Conservation (phyloP, 169 alveolate species). For the Eimeria zaria region DNA sequence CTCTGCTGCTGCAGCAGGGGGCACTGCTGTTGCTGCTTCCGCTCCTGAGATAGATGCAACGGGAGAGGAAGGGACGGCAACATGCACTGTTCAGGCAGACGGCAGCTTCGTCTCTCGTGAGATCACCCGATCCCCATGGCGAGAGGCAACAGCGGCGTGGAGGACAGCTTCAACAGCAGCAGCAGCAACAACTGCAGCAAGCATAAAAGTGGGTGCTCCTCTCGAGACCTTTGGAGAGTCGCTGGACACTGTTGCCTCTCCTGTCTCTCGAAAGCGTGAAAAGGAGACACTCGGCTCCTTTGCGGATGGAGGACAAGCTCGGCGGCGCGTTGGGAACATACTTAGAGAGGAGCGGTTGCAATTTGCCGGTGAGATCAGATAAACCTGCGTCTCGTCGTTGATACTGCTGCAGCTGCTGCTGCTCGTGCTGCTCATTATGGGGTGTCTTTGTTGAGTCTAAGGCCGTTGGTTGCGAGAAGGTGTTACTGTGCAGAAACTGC, state of each 20-base stretch:
- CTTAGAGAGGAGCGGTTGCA: conserved; percentile 53
- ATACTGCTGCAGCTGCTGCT: neutral
- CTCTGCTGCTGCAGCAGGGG: conserved; percentile 16
- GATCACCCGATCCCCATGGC: neutral
- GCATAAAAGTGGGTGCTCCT: neutral
- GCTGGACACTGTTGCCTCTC: neutral
- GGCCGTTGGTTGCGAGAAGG: neutral
- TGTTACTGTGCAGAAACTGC: too few relatives aligned
- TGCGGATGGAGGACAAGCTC: neutral
- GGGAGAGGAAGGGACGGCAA: neutral
- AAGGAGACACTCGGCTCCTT: neutral
- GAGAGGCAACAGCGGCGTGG: conserved; percentile 35
- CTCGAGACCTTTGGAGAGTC: conserved; percentile 42
- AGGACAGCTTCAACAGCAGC: conserved; percentile 57
- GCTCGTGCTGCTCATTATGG: neutral
- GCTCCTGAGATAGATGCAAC: neutral
- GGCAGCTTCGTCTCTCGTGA: neutral
- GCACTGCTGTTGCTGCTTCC: neutral
- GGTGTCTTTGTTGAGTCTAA: neutral
- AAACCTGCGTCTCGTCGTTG: neutral
- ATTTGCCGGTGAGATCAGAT: conserved; percentile 42
- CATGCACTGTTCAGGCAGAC: neutral
- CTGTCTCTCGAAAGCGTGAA: neutral
- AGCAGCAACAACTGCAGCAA: neutral
- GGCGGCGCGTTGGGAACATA: conserved; percentile 48